Conservation (phyloP, 2,329 filamentous ascomycete species). For the Fusarium veterinarium region DNA sequence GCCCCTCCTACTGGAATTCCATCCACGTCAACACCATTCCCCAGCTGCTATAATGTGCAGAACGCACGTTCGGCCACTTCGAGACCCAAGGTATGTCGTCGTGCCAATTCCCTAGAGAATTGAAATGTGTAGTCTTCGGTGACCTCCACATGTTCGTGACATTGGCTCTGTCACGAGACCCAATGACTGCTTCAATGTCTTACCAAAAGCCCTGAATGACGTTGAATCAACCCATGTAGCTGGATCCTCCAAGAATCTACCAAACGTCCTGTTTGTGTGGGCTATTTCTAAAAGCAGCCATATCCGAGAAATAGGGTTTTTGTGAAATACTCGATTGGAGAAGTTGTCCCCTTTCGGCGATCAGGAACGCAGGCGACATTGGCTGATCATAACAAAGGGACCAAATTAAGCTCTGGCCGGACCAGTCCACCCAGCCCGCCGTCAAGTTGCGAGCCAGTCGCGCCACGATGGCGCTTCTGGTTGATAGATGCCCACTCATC, state of each 20-base stretch:
- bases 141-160: not conserved
- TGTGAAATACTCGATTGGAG: not conserved
- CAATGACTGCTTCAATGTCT: not conserved
- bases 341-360: conserved; percentile 8
- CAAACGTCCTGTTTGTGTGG: not conserved
- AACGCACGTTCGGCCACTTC: not conserved
- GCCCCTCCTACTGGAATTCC: conserved; percentile 28
- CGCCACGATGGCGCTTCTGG: conserved; percentile 14
- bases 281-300: conserved; percentile 15
- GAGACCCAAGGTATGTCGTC: not conserved
- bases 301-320: conserved; percentile 7
- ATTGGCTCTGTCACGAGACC: not conserved
- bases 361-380: conserved; percentile 14
- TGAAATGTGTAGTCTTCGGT: not conserved
- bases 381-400: not conserved
- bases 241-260: not conserved
- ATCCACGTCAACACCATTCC: conserved; percentile 11
- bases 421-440: conserved; percentile 15
- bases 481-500: conserved; percentile 10
- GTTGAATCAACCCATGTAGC: not conserved
- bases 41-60: not conserved
- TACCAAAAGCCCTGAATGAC: not conserved
- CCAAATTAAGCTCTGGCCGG: conserved; percentile 26
- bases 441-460: not conserved
- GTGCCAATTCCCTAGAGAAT: not conserved